A percentile compares a stretch with the other conserved stretches of the same genome.
These are phyloP conservation scores for Raffaelea arxii DNA, from an alignment of 2,329 filamentous ascomycete genomes.

Conservation along the genomic window DNA sequence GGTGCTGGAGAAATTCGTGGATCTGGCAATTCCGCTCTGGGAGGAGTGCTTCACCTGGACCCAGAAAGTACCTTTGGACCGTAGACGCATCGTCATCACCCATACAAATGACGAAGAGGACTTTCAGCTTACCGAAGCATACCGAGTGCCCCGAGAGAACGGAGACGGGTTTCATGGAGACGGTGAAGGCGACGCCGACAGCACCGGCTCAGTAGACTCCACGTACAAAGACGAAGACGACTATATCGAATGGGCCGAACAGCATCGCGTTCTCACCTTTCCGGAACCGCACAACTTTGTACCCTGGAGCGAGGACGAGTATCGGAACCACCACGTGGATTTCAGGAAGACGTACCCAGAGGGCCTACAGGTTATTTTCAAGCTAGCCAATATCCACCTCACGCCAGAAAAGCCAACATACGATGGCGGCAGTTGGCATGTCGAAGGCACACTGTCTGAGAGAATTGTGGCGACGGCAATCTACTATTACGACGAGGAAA, in stretches of 20 bases:
- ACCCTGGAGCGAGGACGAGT: not conserved
- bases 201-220: conserved; percentile 3
- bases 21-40: conserved; percentile 30
- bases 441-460: conserved; percentile 41
- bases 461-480: conserved; percentile 45
- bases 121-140: conserved; percentile 7
- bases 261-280: conserved; percentile 5
- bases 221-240: conserved; percentile 1
- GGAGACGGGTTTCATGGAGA: conserved; percentile 2
- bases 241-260: conserved; percentile 4
- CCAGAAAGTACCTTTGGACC: conserved; percentile 1
- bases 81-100: not conserved
- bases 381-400: conserved; percentile 49
- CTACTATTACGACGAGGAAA: conserved; percentile 43
- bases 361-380: conserved; percentile 52
- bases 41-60: conserved; percentile 16
- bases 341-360: conserved; percentile 6
- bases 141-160: conserved; percentile 3
- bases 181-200: conserved; percentile 2
- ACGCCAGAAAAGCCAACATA: conserved; percentile 45
- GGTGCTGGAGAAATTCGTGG: conserved; percentile 25
- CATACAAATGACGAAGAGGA: conserved; percentile 7
- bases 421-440: conserved; percentile 17
- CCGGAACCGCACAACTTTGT: conserved; percentile 7
- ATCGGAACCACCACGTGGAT: not conserved